Percentiles rank a stretch among this genome's conserved stretches.
Evolutionary conservation across 2,329 filamentous ascomycete species (phyloP).

Genomic region (Penicillium concentricum): DNA sequence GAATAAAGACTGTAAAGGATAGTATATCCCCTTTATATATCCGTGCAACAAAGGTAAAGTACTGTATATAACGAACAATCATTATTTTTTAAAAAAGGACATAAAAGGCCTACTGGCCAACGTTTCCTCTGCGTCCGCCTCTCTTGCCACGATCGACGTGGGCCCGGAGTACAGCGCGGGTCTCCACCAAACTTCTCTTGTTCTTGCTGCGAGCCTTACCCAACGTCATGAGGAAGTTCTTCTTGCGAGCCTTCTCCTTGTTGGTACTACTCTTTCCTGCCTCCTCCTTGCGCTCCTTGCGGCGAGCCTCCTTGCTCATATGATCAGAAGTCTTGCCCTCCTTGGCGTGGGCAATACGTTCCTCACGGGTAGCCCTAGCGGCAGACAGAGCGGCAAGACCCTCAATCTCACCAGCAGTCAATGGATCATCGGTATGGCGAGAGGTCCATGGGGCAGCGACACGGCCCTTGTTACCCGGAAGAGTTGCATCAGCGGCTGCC

Average conservation of each 20-base stretch:
- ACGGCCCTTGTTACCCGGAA: conserved; percentile 46
- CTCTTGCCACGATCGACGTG: conserved; percentile 82
- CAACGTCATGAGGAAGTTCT: conserved; percentile 98
- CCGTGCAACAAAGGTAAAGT: background rate
- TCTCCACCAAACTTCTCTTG: conserved; percentile 88
- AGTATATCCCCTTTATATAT: background rate
- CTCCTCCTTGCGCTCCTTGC: conserved; percentile 81
- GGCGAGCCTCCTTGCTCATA: conserved; percentile 78
- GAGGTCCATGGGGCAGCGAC: conserved; percentile 50
- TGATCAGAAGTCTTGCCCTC: conserved; percentile 82
- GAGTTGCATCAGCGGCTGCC: conserved; percentile 65
- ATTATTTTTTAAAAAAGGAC: conserved; percentile 1
- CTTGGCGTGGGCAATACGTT: conserved; percentile 77
- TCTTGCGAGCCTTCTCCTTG: conserved; percentile 92
- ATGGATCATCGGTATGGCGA: conserved; percentile 78
- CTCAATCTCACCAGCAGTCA: conserved; percentile 91
- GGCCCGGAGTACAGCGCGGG: conserved; percentile 73
- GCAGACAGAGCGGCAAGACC: conserved; percentile 69
- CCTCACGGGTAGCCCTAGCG: conserved; percentile 83
- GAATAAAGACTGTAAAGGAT: background rate
- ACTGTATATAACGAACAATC: conserved; percentile 6
- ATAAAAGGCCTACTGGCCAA: background rate
- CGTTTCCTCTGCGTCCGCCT: conserved; percentile 77
- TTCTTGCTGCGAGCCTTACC: conserved; percentile 95
- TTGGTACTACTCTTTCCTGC: conserved; percentile 97